Evolutionary conservation across 2,329 filamentous ascomycete species (phyloP).

Genomic region (Venturia effusa): DNA sequence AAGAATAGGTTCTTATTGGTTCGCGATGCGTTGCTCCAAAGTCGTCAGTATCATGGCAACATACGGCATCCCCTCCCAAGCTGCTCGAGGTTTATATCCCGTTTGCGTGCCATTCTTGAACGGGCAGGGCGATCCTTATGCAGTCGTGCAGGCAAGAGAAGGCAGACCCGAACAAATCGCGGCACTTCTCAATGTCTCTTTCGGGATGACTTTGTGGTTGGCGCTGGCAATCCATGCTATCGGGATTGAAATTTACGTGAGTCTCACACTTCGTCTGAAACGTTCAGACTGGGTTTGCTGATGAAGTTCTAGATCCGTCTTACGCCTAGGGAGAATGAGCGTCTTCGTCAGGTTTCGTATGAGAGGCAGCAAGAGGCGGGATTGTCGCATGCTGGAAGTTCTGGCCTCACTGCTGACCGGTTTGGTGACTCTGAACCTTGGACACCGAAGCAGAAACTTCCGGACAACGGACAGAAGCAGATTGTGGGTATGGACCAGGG

Average conservation of each 20-base stretch:
- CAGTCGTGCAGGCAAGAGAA: background rate
- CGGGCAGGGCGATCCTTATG: background rate
- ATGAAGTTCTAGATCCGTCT: background rate
- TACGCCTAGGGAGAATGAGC: background rate
- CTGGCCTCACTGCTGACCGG: conserved; percentile 1
- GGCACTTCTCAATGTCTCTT: background rate
- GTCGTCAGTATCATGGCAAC: background rate
- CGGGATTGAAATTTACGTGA: conserved; percentile 1
- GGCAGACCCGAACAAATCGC: background rate
- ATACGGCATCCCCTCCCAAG: background rate
- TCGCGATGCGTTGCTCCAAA: background rate
- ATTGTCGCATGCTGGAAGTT: conserved; percentile 1
- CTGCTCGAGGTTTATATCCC: background rate
- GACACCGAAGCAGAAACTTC: background rate
- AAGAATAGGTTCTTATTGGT: background rate
- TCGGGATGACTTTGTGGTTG: background rate
- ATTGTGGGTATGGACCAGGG: background rate
- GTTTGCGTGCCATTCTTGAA: background rate
- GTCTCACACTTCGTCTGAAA: background rate
- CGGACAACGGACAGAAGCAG: background rate
- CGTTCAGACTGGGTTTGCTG: background rate
- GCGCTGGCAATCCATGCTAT: background rate
- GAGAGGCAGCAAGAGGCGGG: conserved; percentile 1
- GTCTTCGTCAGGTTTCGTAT: background rate
- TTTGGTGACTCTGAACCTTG: conserved; percentile 2